Evolutionary conservation across 2,329 filamentous ascomycete genomes (phyloP), one percentile per base, ranked within the genome.

Genomic region (Stagonosporopsis vannaccii): DNA sequence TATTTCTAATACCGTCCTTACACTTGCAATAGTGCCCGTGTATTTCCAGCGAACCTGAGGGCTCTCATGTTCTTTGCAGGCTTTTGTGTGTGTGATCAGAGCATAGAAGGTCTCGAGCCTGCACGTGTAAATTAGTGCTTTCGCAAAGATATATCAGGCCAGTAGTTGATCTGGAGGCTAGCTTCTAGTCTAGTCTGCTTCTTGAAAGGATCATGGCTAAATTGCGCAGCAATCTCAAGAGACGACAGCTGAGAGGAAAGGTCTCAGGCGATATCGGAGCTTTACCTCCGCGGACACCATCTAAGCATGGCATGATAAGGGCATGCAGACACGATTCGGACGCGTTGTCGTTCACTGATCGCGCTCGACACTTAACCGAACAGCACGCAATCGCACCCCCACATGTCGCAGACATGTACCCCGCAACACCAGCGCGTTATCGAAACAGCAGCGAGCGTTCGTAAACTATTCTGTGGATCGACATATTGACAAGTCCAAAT

Each of bases 271-370:
- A 36, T 3, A 11, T 36, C 33, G 33, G n/a, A 15, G 13, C 9
- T 3, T 39, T 23, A 1, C 1, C 2, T 41, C 37, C 22, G 37
- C 37, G 13, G 37, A n/a, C 8, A 41, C 5, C 7, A 26, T 25
- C 7, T 6, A 26, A 9, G 9, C 20, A 19, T 28, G 23, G 40
- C 25, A 41, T 17, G n/a, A 42, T 13, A 7, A 13, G 11, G 6
- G 11, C 5, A 15, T 13, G 8, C 2, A 20, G 26, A 79, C 0
- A 51, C 77, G 0, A 73, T 72, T n/a, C 12, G 77, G 78, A 33
- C 9, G 30, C 17, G 30, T 36, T 43, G n/a, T 43, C 39, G 39
- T 37, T 37, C 48, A 51, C 48, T 51, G 23, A n/a, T 43, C n/a
- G n/a, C 17, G 32, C 39, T 19, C 22, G 7, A 12, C 15, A 23